A percentile compares a stretch with the other conserved stretches of the same genome.
These are phyloP conservation scores for Kwoniella shivajii DNA, from an alignment of 1,284 basidiomycete genomes.

Conservation along the genomic window DNA sequence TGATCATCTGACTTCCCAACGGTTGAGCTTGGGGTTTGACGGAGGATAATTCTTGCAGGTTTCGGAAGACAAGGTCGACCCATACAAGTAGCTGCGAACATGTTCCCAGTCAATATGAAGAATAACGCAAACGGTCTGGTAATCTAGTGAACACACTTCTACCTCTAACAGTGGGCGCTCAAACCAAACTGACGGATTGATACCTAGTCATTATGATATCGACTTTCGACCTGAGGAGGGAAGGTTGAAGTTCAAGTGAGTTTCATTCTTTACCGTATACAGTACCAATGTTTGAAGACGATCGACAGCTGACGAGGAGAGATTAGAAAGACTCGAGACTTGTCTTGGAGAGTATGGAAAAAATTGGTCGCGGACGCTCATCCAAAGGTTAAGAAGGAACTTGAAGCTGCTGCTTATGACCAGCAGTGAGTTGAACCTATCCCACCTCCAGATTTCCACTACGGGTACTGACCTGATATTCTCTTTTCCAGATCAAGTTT, in stretches of 20 bases:
- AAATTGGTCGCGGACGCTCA: slow-evolving; percentile 24
- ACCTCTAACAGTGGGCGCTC: not conserved
- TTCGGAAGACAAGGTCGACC: slow-evolving; percentile 36
- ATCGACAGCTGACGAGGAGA: too few relatives aligned
- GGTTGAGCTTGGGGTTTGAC: too few relatives aligned
- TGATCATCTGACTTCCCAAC: not conserved
- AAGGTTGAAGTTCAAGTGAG: too few relatives aligned
- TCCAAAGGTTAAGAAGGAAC: slow-evolving; percentile 40
- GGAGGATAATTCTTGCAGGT: slow-evolving; percentile 9
- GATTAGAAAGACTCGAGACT: slow-evolving; percentile 44
- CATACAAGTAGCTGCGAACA: slow-evolving; percentile 45
- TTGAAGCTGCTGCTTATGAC: slow-evolving; percentile 40
- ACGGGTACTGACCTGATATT: too few relatives aligned
- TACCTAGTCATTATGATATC: slow-evolving; percentile 10
- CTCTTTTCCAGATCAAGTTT: slow-evolving; percentile 38
- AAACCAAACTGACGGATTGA: not conserved
- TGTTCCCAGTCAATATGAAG: slow-evolving; percentile 42
- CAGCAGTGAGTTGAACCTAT: slow-evolving; percentile 27
- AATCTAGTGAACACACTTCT: slow-evolving; percentile 29
- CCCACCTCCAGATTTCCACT: not conserved
- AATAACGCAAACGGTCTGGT: slow-evolving; percentile 28
- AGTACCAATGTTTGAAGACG: slow-evolving; percentile 19
- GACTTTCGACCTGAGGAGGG: slow-evolving; percentile 43
- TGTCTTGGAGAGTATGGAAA: slow-evolving; percentile 41
- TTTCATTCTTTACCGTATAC: too few relatives aligned